Base-by-base conservation (phyloP, 495 filamentous ascomycete genomes). In the Parathielavia appendiculata region DNA sequence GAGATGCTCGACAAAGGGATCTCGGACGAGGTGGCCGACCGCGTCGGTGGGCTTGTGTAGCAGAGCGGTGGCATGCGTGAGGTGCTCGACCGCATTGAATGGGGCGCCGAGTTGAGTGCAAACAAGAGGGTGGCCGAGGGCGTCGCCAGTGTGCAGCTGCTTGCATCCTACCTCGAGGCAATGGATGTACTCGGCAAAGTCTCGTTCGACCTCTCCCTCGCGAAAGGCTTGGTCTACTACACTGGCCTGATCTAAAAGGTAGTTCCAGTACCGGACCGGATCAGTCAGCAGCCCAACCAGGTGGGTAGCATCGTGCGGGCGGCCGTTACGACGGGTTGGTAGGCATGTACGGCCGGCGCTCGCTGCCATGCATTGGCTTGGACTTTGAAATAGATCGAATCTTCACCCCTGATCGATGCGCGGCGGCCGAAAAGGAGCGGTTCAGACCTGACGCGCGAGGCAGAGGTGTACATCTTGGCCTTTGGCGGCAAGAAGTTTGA, bases 311-410 rank as follows among this genome's bases (percentile, higher is more conserved):
- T 96, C 38, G 91, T 11, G 92, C 91, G 5, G 92, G 92, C 61
- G 92, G 92, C 40, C 82, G 92, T 39, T 96, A 96, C 70, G 92
- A 96, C 67, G 87, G 90, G 64, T 80, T 96, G 4, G 92, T 96
- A 26, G 87, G 87, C 71, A 95, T 95, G 89, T 96, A 95, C 78
- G 85, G 84, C 62, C 92, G 92, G 75, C 53, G 51, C 1, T 83
- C 89, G 65, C 87, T 95, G 45, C 92, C 92, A 30, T 96, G 92
- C 69, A 89, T 96, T 9, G 91, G 92, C 59, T 87, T 96, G 56
- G 95, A 89, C 6, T 95, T 96, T 70, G 92, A 92, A 49, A 87
- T 96, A 14, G 92, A 96, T 71, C 86, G 91, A 49, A 96, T 97
- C 66, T 96, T 95, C 73, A 89, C n/a, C 86, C 47, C 87, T 96